Base-by-base conservation (phyloP, 2,329 filamentous ascomycete species). In the Pyrenophora tritici-repentis region DNA sequence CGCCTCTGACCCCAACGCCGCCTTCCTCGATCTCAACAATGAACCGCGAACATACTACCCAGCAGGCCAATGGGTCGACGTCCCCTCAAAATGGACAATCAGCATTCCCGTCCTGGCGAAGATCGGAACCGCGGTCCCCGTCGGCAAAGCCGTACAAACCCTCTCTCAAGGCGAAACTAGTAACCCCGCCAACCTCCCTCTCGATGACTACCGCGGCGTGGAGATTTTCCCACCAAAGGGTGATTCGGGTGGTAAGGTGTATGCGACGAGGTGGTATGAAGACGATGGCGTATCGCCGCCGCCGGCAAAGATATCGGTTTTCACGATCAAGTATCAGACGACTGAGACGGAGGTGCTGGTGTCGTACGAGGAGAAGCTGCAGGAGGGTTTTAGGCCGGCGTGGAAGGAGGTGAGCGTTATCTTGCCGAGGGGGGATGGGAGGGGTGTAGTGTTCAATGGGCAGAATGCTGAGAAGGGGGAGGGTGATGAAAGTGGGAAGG, bases 1-100 rank as follows among this genome's bases (percentile, higher is more conserved):
- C 42, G 52, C 56, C 10, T 45, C 55, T 3, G 69, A 72, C 12
- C 69, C 72, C 1, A 71, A 84, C 20, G 76, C 78, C 5, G 84
- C 86, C 0, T 89, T 80, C 66, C 60, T 88, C 20, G 88, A 89
- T 62, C 70, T 85, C 31, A 86, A 86, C 46, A 86, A 86, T 42
- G 75, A 79, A 0, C 84, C 86, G 0, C 83, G 85, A 57, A 78
- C 85, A 45, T 80, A 85, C 54, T 72, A 86, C 4, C 63, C 73
- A 0, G 75, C 82, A 0, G 83, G 82, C 0, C 76, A 82, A 53
- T 85, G 83, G 82, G 72, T 78, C 3, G 74, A 76, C 1, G 73
- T 85, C 1, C 50, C 73, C 0, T 80, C 81, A 0, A 73, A 78
- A 12, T 85, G 82, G 82, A 73, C 76, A 36, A 65, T 72, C 12